phyloP scores from a whole-genome alignment of 2,329 filamentous ascomycete genomes.

The Nemania sp. region DNA sequence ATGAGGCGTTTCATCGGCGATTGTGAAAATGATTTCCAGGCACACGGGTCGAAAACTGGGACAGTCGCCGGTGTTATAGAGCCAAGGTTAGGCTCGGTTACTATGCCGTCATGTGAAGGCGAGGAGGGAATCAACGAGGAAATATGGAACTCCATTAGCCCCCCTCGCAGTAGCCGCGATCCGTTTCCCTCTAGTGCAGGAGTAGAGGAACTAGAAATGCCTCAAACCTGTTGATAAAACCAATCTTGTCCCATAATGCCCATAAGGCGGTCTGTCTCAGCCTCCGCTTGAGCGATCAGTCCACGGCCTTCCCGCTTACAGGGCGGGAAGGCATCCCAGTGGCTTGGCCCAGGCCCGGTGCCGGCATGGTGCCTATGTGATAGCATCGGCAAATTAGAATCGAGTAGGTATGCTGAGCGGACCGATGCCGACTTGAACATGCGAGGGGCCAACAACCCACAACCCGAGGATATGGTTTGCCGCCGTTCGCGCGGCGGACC shows the following conservation, averaged over 20 bases:
- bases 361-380: slow-evolving; percentile 15
- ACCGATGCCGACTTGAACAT: slow-evolving; percentile 15
- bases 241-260: not conserved
- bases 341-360: slow-evolving; percentile 15
- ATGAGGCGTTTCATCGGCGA: not conserved
- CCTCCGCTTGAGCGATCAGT: slow-evolving; percentile 6
- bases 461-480: slow-evolving; percentile 9
- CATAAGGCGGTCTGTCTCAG: slow-evolving; percentile 7
- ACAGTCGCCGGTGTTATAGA: not conserved
- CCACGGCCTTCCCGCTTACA: not conserved
- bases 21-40: slow-evolving; percentile 1
- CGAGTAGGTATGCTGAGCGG: slow-evolving; percentile 21
- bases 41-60: not conserved
- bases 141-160: not conserved
- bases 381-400: slow-evolving; percentile 19
- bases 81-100: not conserved
- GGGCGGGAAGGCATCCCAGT: slow-evolving; percentile 12
- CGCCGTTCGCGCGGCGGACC: not conserved
- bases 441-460: not conserved
- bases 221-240: not conserved
- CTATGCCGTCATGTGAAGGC: not conserved
- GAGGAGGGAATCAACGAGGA: not conserved
- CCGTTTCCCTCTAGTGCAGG: not conserved
- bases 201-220: too few relatives aligned
- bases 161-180: not conserved